Evolutionary conservation across 768 basidiomycete species (phyloP), one percentile per base, ranked within the genome.

Genomic region (Agrocybe praecox): DNA sequence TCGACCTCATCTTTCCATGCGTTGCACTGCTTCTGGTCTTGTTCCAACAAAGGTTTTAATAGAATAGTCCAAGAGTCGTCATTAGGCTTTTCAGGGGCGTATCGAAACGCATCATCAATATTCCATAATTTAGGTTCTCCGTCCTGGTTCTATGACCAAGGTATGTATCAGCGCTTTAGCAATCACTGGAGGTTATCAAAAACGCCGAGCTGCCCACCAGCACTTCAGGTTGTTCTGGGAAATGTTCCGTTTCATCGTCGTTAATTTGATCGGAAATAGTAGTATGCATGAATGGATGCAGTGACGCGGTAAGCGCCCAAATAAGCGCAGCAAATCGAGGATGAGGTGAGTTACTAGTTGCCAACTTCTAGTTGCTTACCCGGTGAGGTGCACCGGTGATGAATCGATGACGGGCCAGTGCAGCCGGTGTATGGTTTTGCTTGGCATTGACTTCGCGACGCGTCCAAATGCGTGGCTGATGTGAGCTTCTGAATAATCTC

Each of bases 1-100:
- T 69, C 63, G 3, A 69, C 61, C 46, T 67, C 68, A 26, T 67
- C 67, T 33, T 60, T 65, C 67, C 66, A 67, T 10, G 56, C 64
- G 24, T 62, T 57, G 48, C 64, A 65, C 19, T 49, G 58, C 1
- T 50, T 50, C 24, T 60, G 55, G 50, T 62, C 60, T 42, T 51
- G 56, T 49, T 60, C 59, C 21, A 60, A 29, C 12, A 60, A 32
- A 7, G 57, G 49, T 12, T 53, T 42, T 17, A 65, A 46, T 4
- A 60, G 33, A 5, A 52, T 43, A n/a, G 58, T 52, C 64, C 64
- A 62, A 11, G 58, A 55, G 54, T 65, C 57, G 2, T 55, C 57
- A 5, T 58, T 52, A 15, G 59, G 53, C 17, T 57, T 33, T 12
- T 61, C 59, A 24, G 60, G 22, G 2, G 56, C 55, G 24, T 57